A percentile compares a stretch with the other conserved stretches of the same genome.
Evolutionary conservation across 2,329 filamentous ascomycete species (phyloP).

Genomic region (Alternaria novae-zelandiae): DNA sequence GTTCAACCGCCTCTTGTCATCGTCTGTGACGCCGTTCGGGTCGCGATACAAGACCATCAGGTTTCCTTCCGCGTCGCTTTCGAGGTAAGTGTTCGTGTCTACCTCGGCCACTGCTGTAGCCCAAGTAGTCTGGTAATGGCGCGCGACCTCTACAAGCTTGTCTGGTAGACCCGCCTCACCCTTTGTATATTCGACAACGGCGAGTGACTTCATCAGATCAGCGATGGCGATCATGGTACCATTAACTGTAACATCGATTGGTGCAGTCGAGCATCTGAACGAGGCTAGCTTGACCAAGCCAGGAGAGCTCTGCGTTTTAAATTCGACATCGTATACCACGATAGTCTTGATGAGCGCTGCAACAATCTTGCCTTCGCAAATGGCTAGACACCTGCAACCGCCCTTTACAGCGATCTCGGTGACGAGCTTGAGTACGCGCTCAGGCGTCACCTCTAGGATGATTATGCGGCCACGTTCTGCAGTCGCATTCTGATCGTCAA

Average conservation of each 20-base stretch:
- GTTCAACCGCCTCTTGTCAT: conserved; percentile 74
- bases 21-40: conserved; percentile 71
- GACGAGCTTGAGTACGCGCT: conserved; percentile 75
- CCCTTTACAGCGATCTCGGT: conserved; percentile 74
- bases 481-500: conserved; percentile 65
- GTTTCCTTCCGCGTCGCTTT: conserved; percentile 88
- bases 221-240: conserved; percentile 80
- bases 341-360: conserved; percentile 88
- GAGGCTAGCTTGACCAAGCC: conserved; percentile 73
- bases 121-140: conserved; percentile 85
- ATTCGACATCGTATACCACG: conserved; percentile 64
- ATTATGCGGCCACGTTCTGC: conserved; percentile 75
- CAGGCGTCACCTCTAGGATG: conserved; percentile 79
- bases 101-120: conserved; percentile 77
- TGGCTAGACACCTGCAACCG: conserved; percentile 78
- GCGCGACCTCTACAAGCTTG: conserved; percentile 73
- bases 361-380: conserved; percentile 76
- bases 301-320: conserved; percentile 60
- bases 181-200: conserved; percentile 74
- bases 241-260: conserved; percentile 78
- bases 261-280: conserved; percentile 83
- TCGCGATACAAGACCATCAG: conserved; percentile 81
- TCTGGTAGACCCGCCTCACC: conserved; percentile 64
- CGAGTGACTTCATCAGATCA: conserved; percentile 92
- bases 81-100: conserved; percentile 76